Percentiles rank a stretch among this genome's conserved stretches.
Evolutionary conservation across 305 asterid species (phyloP).

Genomic region (Solanum hybrid): DNA sequence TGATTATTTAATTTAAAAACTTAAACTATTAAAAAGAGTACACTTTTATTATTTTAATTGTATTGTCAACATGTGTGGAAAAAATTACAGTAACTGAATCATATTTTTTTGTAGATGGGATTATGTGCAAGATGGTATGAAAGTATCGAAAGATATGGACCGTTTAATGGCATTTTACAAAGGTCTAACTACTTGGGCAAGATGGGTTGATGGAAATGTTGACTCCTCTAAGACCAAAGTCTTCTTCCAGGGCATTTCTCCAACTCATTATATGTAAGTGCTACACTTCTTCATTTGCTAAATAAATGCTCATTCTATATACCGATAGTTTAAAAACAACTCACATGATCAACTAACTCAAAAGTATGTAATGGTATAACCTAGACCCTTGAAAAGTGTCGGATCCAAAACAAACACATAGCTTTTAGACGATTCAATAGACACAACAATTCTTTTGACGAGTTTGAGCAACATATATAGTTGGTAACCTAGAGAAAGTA

Average conservation of each 20-base stretch:
- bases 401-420: not conserved
- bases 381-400: not conserved
- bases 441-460: not conserved
- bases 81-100: not conserved
- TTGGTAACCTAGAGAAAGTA: not conserved
- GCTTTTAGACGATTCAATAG: not conserved
- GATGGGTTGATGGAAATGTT: constrained; percentile 53
- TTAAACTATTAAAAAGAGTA: too few relatives aligned
- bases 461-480: not conserved
- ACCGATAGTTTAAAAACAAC: not conserved
- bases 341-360: not conserved
- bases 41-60: not conserved
- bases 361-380: not conserved
- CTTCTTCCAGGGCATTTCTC: constrained; percentile 73
- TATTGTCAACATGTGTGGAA: not conserved
- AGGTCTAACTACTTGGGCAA: constrained; percentile 64
- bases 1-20: too few relatives aligned
- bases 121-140: constrained; percentile 44
- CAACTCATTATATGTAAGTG: constrained; percentile 61
- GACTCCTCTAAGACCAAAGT: constrained; percentile 56
- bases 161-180: constrained; percentile 55
- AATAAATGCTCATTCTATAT: not conserved
- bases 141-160: constrained; percentile 45
- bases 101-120: constrained; percentile 30
- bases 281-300: not conserved